Conservation (phyloP, 805 yeast genomes). For the Kuraishia piskuri region DNA sequence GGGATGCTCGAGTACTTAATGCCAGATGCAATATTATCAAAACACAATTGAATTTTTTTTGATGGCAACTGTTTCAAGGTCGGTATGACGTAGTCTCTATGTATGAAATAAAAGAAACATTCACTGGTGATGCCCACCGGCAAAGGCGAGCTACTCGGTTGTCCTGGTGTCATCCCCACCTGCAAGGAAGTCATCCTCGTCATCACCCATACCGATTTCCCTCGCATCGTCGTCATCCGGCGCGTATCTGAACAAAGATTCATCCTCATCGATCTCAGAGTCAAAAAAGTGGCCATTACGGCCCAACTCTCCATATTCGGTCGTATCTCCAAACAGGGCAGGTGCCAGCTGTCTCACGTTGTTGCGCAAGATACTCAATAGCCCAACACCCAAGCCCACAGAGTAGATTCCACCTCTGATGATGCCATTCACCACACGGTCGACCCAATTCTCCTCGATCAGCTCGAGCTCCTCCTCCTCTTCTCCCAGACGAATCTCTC, state of each 20-base stretch:
- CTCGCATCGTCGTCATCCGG: constrained; percentile 37
- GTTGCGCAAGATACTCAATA: constrained; percentile 5
- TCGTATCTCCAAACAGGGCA: constrained; percentile 72
- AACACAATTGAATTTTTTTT: too few species aligned
- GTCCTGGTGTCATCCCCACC: background rate
- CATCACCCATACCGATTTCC: constrained; percentile 23
- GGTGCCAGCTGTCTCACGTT: constrained; percentile 41
- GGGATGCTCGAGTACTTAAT: too few species aligned
- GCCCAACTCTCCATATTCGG: constrained; percentile 27
- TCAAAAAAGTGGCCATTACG: background rate
- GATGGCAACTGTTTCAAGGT: too few species aligned
- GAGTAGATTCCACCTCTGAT: constrained; percentile 48
- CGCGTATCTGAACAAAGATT: constrained; percentile 22
- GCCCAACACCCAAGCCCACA: constrained; percentile 28
- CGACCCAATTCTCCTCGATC: constrained; percentile 56
- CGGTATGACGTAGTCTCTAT: background rate
- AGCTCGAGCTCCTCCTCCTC: constrained; percentile 41
- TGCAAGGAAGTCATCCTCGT: background rate
- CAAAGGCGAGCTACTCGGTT: background rate
- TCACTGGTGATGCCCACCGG: background rate
- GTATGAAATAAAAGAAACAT: background rate
- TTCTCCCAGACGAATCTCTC: constrained; percentile 79
- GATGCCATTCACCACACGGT: constrained; percentile 47
- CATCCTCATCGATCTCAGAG: constrained; percentile 11
- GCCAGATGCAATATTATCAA: too few species aligned